Base-by-base conservation (phyloP, 805 yeast species). In the Lachancea nothofagi region DNA sequence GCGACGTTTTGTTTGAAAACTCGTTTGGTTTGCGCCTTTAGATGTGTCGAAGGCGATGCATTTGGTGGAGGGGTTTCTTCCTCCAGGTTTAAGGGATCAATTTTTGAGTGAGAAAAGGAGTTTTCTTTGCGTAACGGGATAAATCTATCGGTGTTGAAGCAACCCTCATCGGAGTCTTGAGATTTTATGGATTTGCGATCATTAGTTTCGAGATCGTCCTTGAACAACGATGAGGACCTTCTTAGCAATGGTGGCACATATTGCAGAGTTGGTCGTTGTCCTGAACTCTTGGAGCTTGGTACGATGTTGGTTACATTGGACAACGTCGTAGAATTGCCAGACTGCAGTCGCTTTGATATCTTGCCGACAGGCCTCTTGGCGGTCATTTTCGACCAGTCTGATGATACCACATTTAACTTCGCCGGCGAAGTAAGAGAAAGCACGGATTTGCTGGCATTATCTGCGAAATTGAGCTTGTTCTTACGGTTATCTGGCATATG, bases 1-100 rank as follows among this genome's bases (percentile, higher is more conserved):
- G 97, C 97, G 2, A 90, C 95, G 20, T 86, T 80, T 51, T 77
- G 77, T 58, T 83, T 82, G 54, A 85, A 86, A 5, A 67, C 67
- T 30, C 59, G 51, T 38, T 64, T 65, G 5, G 71, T 66, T 45
- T 63, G 74, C 1, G 69, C 72, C 43, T 61, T 64, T 18, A 65
- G 55, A 50, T 64, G 74, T 26, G 67, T 62, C 2, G 66, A 58
- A 2, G 74, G 74, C 1, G 74, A 67, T 8, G 72, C 73, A 44
- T 66, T 69, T 27, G 74, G 69, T 20, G 72, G 69, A 12, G 75
- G 73, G 26, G 57, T 41, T 65, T 26, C 78, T 68, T 41, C 74
- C 51, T 27, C 46, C 8, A 53, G 34, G 12, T 48, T 42, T 25
- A 33, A 29, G 8, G 55, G 53, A 37, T 57, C 61, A 7, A 53